phyloP scores from a whole-genome alignment of 495 filamentous ascomycete genomes.

The Penicillium soppii region DNA sequence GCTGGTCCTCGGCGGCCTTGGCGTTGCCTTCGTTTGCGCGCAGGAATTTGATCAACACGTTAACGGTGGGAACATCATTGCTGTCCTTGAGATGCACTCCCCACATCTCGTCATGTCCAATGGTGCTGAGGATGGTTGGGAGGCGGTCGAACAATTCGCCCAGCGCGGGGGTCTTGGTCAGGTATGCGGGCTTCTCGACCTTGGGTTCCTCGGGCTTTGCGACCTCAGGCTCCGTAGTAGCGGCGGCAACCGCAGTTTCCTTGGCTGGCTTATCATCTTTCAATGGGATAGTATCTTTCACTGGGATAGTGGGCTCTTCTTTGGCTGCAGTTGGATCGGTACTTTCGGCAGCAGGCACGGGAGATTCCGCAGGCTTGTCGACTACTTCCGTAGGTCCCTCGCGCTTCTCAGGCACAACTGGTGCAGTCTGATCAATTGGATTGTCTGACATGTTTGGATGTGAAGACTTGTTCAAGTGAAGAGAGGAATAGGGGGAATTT shows the following conservation, averaged over 20 bases:
- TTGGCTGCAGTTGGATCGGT: conserved; percentile 10
- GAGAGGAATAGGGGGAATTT: conserved; percentile 11
- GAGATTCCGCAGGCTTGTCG: conserved; percentile 19
- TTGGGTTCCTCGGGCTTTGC: conserved; percentile 24
- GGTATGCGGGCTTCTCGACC: conserved; percentile 34
- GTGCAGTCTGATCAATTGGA: conserved; percentile 19
- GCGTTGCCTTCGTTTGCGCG: conserved; percentile 81
- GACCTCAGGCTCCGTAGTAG: conserved; percentile 10
- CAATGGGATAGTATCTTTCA: neutral
- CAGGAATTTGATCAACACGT: conserved; percentile 87
- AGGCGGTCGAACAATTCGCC: conserved; percentile 39
- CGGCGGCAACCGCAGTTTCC: conserved; percentile 7
- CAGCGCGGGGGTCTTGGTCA: conserved; percentile 38
- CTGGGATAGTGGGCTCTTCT: conserved; percentile 9
- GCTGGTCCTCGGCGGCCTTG: conserved; percentile 68
- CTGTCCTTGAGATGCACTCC: conserved; percentile 61
- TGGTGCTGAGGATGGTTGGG: conserved; percentile 44
- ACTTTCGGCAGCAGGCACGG: conserved; percentile 13
- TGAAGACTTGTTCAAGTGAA: conserved; percentile 2
- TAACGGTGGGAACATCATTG: conserved; percentile 66
- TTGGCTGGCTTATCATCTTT: conserved; percentile 11
- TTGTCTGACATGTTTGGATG: conserved; percentile 24
- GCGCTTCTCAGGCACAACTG: conserved; percentile 11
- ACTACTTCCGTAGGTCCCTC: conserved; percentile 13
- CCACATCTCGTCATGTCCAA: conserved; percentile 72